These are phyloP conservation scores for Boletus eberwhitei DNA, from an alignment of 768 basidiomycete genomes.

Conservation along the genomic window DNA sequence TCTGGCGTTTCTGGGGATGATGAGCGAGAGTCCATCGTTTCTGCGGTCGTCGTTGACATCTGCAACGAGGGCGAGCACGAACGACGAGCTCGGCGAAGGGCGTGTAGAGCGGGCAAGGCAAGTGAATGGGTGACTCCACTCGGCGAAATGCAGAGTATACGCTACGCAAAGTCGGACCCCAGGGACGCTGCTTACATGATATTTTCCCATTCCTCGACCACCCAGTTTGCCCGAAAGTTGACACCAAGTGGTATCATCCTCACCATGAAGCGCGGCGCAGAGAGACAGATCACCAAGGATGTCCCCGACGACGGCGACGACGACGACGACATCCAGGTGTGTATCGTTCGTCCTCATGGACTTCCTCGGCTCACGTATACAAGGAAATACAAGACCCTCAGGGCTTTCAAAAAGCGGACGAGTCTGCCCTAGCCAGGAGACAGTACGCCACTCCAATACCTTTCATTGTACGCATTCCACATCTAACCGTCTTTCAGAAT, in stretches of 20 bases:
- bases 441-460: slow-evolving; percentile 41
- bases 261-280: slow-evolving; percentile 73
- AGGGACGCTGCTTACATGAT: slow-evolving; percentile 19
- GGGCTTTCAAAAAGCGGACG: slow-evolving; percentile 61
- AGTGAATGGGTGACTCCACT: not conserved
- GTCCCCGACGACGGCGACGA: slow-evolving; percentile 37
- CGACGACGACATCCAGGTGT: slow-evolving; percentile 37
- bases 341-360: not conserved
- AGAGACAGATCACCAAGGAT: slow-evolving; percentile 65
- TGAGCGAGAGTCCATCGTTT: slow-evolving; percentile 58
- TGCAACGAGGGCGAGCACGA: slow-evolving; percentile 8
- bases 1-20: slow-evolving; percentile 72
- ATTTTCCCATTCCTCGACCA: slow-evolving; percentile 10
- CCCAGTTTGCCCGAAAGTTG: not conserved
- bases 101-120: not conserved
- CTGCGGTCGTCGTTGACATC: slow-evolving; percentile 60
- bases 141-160: not conserved
- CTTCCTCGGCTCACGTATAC: slow-evolving; percentile 4
- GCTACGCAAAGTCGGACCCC: slow-evolving; percentile 8
- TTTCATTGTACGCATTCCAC: not conserved
- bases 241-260: not conserved
- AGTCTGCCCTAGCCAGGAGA: slow-evolving; percentile 50
- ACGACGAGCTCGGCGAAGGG: slow-evolving; percentile 4
- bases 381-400: slow-evolving; percentile 42
- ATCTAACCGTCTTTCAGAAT: slow-evolving; percentile 45